phyloP scores from a whole-genome alignment of 352 stramenopile species.

The Globisporangium ultimum region DNA sequence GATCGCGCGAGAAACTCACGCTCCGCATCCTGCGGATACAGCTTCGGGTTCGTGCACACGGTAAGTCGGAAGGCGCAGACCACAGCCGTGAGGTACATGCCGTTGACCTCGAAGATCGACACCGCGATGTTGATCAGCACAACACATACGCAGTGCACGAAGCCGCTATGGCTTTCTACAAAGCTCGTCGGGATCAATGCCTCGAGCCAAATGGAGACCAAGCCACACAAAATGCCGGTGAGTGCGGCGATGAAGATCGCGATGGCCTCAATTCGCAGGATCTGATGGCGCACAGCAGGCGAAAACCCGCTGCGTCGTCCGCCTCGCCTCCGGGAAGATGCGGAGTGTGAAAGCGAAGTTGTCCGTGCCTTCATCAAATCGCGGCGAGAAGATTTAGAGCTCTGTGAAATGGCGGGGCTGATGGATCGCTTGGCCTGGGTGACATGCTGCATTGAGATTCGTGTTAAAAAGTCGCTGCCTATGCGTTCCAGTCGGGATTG shows the following conservation, averaged over 20 bases:
- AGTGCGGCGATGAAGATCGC: conserved; percentile 23
- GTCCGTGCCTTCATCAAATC: background rate
- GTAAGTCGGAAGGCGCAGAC: conserved; percentile 41
- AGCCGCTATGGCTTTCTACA: conserved; percentile 9
- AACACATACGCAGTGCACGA: conserved; percentile 26
- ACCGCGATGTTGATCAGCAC: conserved; percentile 42
- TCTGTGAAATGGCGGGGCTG: conserved; percentile 6
- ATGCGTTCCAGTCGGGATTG: conserved; percentile 40
- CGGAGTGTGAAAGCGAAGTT: background rate
- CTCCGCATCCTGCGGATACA: conserved; percentile 46
- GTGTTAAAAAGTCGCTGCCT: conserved; percentile 33
- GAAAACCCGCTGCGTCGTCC: conserved; percentile 24
- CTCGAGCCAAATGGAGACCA: conserved; percentile 40
- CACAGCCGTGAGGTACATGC: conserved; percentile 37
- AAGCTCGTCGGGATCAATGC: conserved; percentile 11
- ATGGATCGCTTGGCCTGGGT: conserved; percentile 13
- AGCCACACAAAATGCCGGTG: conserved; percentile 27
- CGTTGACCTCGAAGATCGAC: conserved; percentile 43
- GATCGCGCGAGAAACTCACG: conserved; percentile 45
- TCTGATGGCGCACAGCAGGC: conserved; percentile 16
- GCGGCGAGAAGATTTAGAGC: background rate
- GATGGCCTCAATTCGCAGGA: conserved; percentile 28
- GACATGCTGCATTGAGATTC: conserved; percentile 34
- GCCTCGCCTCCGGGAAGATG: background rate
- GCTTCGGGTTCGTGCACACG: conserved; percentile 32